Base-by-base conservation (phyloP, 2,329 filamentous ascomycete genomes). In the Alternaria dauci region DNA sequence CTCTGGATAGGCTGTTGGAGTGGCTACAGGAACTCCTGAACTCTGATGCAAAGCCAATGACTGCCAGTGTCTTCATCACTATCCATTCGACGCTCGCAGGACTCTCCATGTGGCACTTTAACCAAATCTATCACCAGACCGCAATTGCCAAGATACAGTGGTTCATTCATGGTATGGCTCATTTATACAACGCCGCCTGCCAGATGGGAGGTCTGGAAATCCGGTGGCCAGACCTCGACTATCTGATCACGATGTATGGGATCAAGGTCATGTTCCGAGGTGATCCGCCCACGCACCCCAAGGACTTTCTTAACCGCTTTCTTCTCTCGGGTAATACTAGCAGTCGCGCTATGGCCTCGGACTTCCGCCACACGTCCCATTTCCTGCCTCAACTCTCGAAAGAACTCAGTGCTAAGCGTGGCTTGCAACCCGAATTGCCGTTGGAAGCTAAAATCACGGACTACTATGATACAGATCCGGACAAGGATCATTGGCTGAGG, bases 161-260 rank as follows among this genome's bases (percentile, higher is more conserved):
- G 67, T 68, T 71, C 47, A 28, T 67, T 9, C 55, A 55, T 9
- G 59, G 48, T 11, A 43, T 71, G 5, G 47, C 50, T 16, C 68
- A 71, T 50, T 58, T 71, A 5, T 70, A 71, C 54, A 71, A 71
- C 32, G 67, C 68, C 41, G 63, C 61, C 28, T 47, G 47, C 28
- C 58, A 68, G 26, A 55, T 68, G 16, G 68, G 68, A 3, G 63
- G 65, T 12, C 47, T 71, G 42, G 8, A 43, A 6, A 11, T 61
- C 23, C 14, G 23, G 9, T 71, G 67, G 68, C 51, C 63, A 8
- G 67, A 71, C 39, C 62, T 71, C 14, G 67, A 71, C 3, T 67
- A 62, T 52, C 54, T 71, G 48, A 66, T 71, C 6, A n/a, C 66
- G 16, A 59, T 53, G 36, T 67, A 70, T 42, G 63, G 61, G 14